phyloP scores from a whole-genome alignment of 441 rosid genomes.

The Pelargonium myrrhifolium region DNA sequence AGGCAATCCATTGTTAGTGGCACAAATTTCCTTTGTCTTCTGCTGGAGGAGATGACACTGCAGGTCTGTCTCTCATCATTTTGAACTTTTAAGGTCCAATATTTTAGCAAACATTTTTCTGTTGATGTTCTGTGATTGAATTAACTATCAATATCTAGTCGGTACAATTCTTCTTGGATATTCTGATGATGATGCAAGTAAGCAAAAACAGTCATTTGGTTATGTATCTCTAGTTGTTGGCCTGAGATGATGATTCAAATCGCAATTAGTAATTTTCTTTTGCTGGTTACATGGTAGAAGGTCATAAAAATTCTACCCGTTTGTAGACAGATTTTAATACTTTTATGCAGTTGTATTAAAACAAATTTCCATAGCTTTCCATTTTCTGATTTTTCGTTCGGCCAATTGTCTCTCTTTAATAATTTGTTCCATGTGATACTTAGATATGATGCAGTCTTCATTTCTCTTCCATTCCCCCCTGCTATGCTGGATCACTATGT shows the following conservation, averaged over 20 bases:
- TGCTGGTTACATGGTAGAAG: not conserved
- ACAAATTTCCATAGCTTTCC: not conserved
- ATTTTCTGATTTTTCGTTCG: not conserved
- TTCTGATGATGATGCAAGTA: not conserved
- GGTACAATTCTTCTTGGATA: not conserved
- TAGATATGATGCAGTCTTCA: not conserved
- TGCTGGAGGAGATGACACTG: constrained; percentile 71
- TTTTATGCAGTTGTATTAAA: not conserved
- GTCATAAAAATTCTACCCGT: not conserved
- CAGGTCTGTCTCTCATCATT: constrained; percentile 43
- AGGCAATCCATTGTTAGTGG: constrained; percentile 65
- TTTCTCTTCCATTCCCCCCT: not conserved
- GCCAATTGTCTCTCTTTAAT: not conserved
- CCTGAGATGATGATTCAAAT: not conserved
- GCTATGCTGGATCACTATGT: not conserved
- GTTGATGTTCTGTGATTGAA: not conserved
- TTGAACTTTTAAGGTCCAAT: not conserved
- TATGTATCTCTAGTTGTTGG: not conserved
- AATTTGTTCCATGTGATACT: not conserved
- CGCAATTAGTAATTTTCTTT: not conserved
- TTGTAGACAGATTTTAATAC: not conserved
- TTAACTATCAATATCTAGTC: not conserved
- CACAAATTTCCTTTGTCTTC: constrained; percentile 47
- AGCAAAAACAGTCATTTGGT: not conserved
- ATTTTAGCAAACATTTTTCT: constrained; percentile 1